Evolutionary conservation across 441 rosid genomes (phyloP), one percentile per base, ranked within the genome.

Genomic region (Isatis lusitanica): DNA sequence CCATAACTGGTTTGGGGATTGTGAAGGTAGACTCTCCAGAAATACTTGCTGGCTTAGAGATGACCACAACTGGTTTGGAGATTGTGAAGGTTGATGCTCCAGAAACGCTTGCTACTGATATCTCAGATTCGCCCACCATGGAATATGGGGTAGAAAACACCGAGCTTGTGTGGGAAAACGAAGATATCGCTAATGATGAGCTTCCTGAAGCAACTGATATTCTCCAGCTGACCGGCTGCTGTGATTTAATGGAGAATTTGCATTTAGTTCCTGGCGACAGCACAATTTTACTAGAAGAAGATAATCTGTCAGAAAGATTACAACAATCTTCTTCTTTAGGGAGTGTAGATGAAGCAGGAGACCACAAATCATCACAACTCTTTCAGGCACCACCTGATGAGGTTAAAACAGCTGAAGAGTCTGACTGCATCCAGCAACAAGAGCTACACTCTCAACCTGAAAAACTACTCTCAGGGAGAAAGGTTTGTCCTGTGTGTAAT

Each of bases 391-490:
- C 68, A 38, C 50, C 51, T 42, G 63, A 71, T 2, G 68, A 59
- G 18, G 36, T 43, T 51, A 31, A 15, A 58, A 70, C 73, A 71
- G 68, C 73, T 52, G 57, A 69, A 64, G 80, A 52, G 26, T 46
- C 15, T 63, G 80, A 63, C 40, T 76, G 64, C 46, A 30, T 57
- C 66, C 64, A 61, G 52, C 81, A 70, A 33, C 68, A 64, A 31
- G 61, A 86, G 75, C 76, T 21, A 59, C 84, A 77, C 17, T 77
- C 64, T 58, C 76, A 70, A 74, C 86, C 90, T 69, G 82, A 81
- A 84, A 86, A 84, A 77, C 85, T 94, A 39, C 74, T 83, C 61
- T 86, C 90, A 36, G 78, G 80, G 50, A 82, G 96, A 80, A 92
- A 88, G 96, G 98, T 92, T 21, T 63, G 84, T 55, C 18, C 10